phyloP scores from a whole-genome alignment of 257 asterid genomes.

The Fraxinus pennsylvanica region DNA sequence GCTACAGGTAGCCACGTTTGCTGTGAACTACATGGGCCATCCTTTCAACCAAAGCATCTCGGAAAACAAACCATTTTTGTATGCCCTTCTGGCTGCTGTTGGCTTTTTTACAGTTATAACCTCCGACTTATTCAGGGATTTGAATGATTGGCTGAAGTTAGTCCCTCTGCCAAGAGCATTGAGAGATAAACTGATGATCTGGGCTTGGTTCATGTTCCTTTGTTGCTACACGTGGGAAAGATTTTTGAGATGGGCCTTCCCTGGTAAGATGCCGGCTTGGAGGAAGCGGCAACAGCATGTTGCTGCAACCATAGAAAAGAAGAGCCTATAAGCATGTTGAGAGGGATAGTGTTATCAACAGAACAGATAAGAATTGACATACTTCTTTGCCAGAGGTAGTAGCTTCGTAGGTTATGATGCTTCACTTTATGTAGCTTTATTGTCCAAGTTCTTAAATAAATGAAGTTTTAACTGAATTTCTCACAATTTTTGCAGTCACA shows the following conservation, averaged over 20 bases:
- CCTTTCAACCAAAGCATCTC: constrained; percentile 95
- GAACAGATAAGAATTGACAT: background rate
- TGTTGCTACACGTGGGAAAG: constrained; percentile 84
- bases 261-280: constrained; percentile 97
- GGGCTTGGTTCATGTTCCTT: constrained; percentile 68
- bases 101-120: constrained; percentile 79
- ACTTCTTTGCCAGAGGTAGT: background rate
- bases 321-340: constrained; percentile 35
- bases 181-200: constrained; percentile 76
- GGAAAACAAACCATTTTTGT: constrained; percentile 68
- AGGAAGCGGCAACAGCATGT: constrained; percentile 67
- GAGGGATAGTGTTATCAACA: background rate
- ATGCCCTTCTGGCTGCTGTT: constrained; percentile 70
- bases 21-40: constrained; percentile 99
- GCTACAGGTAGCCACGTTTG: constrained; percentile 98
- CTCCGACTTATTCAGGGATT: constrained; percentile 75
- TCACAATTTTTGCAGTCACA: background rate
- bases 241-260: constrained; percentile 85
- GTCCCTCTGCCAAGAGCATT: constrained; percentile 77
- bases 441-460: background rate
- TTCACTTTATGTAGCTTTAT: background rate
- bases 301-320: constrained; percentile 58
- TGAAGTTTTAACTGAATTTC: background rate
- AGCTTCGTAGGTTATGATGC: background rate
- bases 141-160: constrained; percentile 80